Conservation (phyloP, 441 rosid species). For the Arabidopsis lyrata region DNA sequence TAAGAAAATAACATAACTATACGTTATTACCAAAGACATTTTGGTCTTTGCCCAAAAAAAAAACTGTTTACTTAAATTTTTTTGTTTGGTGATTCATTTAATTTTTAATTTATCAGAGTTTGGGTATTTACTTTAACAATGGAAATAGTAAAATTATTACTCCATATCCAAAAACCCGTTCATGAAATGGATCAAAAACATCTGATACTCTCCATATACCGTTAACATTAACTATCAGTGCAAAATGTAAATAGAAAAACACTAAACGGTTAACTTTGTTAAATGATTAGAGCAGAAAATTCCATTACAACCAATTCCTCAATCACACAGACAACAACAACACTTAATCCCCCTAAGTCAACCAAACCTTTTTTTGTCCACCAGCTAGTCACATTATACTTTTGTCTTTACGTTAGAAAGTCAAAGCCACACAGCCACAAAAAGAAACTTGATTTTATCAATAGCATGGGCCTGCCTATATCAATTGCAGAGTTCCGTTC, state of each 20-base stretch:
- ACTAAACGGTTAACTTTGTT: background rate
- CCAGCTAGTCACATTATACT: background rate
- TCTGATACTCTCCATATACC: background rate
- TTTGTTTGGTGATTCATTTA: no score
- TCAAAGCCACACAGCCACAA: constrained; percentile 32
- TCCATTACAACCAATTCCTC: background rate
- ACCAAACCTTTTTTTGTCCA: background rate
- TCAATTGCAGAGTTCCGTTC: no score
- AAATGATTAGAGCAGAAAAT: background rate
- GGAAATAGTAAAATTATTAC: no score
- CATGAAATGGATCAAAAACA: no score
- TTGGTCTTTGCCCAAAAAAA: no score
- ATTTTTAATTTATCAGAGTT: no score
- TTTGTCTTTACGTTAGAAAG: constrained; percentile 1
- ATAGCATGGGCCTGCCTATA: constrained; percentile 36
- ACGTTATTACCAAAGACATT: no score
- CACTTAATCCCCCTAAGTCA: background rate
- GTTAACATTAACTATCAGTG: background rate
- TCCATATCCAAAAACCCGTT: no score
- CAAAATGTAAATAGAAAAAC: background rate
- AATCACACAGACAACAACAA: background rate
- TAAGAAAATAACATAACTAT: no score
- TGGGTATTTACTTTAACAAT: no score
- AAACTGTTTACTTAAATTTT: no score
- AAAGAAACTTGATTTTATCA: constrained; percentile 30